Evolutionary conservation across 2,329 filamentous ascomycete species (phyloP).

Genomic region (Tolypocladium endophyticum): DNA sequence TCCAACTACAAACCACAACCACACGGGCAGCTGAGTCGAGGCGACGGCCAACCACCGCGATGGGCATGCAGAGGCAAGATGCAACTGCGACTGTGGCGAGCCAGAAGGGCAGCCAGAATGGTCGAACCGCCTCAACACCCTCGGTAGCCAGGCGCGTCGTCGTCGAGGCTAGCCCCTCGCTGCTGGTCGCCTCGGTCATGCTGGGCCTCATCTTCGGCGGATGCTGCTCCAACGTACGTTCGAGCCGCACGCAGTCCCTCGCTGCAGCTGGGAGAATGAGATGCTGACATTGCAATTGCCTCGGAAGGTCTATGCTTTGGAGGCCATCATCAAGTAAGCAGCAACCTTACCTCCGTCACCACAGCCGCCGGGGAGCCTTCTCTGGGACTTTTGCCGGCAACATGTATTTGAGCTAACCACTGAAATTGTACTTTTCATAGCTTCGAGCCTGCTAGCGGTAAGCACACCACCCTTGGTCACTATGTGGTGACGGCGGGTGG

Average conservation of each 20-base stretch:
- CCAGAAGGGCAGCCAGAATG: neutral
- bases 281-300: conserved; percentile 6
- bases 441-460: conserved; percentile 76
- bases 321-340: conserved; percentile 85
- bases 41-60: neutral
- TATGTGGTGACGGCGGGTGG: neutral
- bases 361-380: neutral
- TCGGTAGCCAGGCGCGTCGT: neutral
- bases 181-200: conserved; percentile 56
- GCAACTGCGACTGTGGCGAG: neutral
- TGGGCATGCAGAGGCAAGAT: neutral
- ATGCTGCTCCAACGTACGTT: conserved; percentile 78
- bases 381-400: neutral
- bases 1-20: neutral
- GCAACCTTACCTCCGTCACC: neutral
- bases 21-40: neutral
- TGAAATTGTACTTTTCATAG: conserved; percentile 31
- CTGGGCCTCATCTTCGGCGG: conserved; percentile 86
- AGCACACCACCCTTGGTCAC: conserved; percentile 1
- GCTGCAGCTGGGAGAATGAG: neutral
- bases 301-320: conserved; percentile 79
- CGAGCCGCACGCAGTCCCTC: neutral
- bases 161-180: conserved; percentile 8
- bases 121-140: neutral
- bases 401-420: neutral